These are phyloP conservation scores for Microascus cirrosus DNA, from an alignment of 2,329 filamentous ascomycete species.

Conservation along the genomic window DNA sequence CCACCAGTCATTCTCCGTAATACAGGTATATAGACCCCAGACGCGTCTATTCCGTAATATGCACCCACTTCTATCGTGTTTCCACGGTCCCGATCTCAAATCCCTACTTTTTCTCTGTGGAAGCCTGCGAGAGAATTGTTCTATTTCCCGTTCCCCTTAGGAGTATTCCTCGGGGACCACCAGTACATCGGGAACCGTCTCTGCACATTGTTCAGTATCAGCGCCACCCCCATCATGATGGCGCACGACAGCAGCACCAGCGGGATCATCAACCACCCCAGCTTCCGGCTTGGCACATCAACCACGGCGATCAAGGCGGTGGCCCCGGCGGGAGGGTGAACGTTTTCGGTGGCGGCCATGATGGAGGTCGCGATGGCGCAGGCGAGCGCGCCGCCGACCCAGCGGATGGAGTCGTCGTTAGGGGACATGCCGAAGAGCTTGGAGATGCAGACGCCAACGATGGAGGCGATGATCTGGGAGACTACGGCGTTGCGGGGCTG, in stretches of 20 bases:
- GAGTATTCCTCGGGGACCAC: conserved; percentile 40
- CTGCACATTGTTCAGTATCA: conserved; percentile 60
- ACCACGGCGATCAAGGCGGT: conserved; percentile 60
- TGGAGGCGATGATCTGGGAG: conserved; percentile 53
- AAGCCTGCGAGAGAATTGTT: too few species aligned
- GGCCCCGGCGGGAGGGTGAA: conserved; percentile 65
- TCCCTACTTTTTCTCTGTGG: too few species aligned
- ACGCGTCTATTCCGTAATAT: too few species aligned
- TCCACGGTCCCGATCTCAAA: too few species aligned
- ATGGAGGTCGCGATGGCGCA: conserved; percentile 51
- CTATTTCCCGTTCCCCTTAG: conserved; percentile 5
- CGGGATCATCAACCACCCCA: conserved; percentile 62
- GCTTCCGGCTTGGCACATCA: conserved; percentile 34
- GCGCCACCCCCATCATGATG: conserved; percentile 51
- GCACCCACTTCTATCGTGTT: too few species aligned
- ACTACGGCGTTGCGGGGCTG: conserved; percentile 61
- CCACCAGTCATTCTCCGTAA: too few species aligned
- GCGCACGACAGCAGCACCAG: conserved; percentile 47
- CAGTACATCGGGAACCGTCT: conserved; percentile 58
- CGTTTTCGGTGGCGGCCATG: conserved; percentile 61
- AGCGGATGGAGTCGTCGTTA: conserved; percentile 40
- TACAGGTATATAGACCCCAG: too few species aligned
- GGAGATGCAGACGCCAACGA: conserved; percentile 48
- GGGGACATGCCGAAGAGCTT: conserved; percentile 51
- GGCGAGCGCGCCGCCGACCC: conserved; percentile 53